Evolutionary conservation across 148 eudicot genomes (phyloP), one percentile per base, ranked within the genome.

Genomic region (Simmondsia chinensis): DNA sequence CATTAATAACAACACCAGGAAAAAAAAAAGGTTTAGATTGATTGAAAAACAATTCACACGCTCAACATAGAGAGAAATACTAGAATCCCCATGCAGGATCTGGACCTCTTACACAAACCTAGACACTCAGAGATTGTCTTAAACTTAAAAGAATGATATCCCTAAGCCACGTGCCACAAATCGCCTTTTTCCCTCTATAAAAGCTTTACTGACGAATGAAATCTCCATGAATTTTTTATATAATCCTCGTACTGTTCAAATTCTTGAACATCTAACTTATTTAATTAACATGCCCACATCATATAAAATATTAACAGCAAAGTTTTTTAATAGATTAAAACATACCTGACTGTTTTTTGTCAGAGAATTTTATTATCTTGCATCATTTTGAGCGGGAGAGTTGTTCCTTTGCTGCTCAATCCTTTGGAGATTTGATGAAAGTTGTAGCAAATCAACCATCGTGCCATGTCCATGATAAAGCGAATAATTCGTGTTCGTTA

Each of bases 361-460:
- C n/a, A n/a, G n/a, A n/a, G n/a, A n/a, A n/a, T 31, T 41, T 14
- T 11, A 49, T 59, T 45, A 61, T 23, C 53, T 43, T 1, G 43
- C 60, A 23, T 53, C 66, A 39, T 34, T 61, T 53, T 53, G 59
- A 14, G 53, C 60, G 16, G 65, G 64, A n/a, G n/a, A n/a, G n/a
- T n/a, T n/a, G 39, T 46, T 60, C 63, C 57, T 72, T 50, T 75
- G 71, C 39, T 64, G 70, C 54, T 82, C 83, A 51, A 82, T 73
- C 43, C 66, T 61, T 42, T 75, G 68, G 52, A 82, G 86, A 58
- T 76, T 77, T 5, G 83, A 57, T 8, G 93, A 82, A 23, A 82
- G 54, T 48, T 78, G 80, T 14, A 69, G 68, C 67, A 82, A 48
- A 65, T 72, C 63, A 22, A 78, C 72, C 21, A 76, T 65, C 45